Evolutionary conservation across 2,329 filamentous ascomycete species (phyloP).

Genomic region (Elsinoe perseae): DNA sequence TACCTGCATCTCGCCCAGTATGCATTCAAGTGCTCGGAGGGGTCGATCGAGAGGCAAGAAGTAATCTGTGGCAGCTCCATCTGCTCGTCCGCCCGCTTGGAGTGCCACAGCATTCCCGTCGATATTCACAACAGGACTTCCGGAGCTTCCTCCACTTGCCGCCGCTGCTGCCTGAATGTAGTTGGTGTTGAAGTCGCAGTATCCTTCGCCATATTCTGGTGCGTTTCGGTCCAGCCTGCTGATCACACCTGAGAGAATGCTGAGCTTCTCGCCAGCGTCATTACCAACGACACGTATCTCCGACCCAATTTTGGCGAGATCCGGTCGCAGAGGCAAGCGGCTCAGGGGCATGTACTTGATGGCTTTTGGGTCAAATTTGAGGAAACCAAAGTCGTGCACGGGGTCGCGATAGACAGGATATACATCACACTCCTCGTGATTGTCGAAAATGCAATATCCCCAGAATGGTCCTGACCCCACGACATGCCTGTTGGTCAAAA

Average conservation of each 20-base stretch:
- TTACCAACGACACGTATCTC: slow-evolving; percentile 98
- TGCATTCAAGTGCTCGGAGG: slow-evolving; percentile 74
- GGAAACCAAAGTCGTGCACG: slow-evolving; percentile 95
- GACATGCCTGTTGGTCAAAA: slow-evolving; percentile 61
- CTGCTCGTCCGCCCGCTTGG: slow-evolving; percentile 86
- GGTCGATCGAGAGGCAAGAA: slow-evolving; percentile 91
- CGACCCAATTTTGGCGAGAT: slow-evolving; percentile 76
- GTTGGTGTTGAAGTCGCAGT: slow-evolving; percentile 92
- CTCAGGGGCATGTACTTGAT: slow-evolving; percentile 96
- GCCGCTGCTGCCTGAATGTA: slow-evolving; percentile 98
- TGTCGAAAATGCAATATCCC: slow-evolving; percentile 97
- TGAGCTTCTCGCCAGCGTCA: slow-evolving; percentile 96
- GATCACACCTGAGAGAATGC: slow-evolving; percentile 94
- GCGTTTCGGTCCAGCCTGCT: slow-evolving; percentile 93
- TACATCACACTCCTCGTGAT: slow-evolving; percentile 92
- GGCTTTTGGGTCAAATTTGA: slow-evolving; percentile 88
- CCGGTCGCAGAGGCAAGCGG: slow-evolving; percentile 71
- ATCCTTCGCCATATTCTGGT: slow-evolving; percentile 94
- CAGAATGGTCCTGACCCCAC: slow-evolving; percentile 94
- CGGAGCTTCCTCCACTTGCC: slow-evolving; percentile 94
- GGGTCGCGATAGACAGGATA: slow-evolving; percentile 96
- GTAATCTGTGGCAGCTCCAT: slow-evolving; percentile 95
- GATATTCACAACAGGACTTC: slow-evolving; percentile 93
- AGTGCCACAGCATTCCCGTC: slow-evolving; percentile 86
- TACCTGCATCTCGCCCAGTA: slow-evolving; percentile 67